phyloP scores from a whole-genome alignment of 148 eudicot species.

The Rhododendron molle region DNA sequence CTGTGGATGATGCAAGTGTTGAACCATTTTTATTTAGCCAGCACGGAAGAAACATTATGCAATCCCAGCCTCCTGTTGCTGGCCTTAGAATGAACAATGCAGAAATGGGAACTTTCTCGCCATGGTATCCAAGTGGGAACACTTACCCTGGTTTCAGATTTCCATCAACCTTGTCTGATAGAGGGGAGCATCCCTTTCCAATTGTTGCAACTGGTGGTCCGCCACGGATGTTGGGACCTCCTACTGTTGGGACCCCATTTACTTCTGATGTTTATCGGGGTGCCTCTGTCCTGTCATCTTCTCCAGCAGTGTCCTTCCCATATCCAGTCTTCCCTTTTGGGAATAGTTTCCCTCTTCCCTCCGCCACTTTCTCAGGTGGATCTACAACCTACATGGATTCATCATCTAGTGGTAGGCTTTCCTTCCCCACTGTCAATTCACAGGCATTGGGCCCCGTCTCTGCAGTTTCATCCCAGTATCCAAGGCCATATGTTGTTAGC shows the following conservation, averaged over 20 bases:
- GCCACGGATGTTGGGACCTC: constrained; percentile 48
- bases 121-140: constrained; percentile 70
- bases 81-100: constrained; percentile 45
- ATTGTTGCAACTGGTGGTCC: constrained; percentile 45
- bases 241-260: constrained; percentile 39
- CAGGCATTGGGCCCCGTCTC: constrained; percentile 54
- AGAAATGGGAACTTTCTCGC: constrained; percentile 37
- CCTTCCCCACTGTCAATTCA: constrained; percentile 46
- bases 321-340: constrained; percentile 71
- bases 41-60: constrained; percentile 29
- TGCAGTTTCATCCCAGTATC: constrained; percentile 52
- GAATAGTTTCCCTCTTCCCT: constrained; percentile 52
- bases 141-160: constrained; percentile 44
- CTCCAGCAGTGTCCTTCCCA: constrained; percentile 59
- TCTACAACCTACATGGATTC: constrained; percentile 55
- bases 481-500: constrained; percentile 56
- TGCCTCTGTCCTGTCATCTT: constrained; percentile 62
- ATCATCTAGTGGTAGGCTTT: constrained; percentile 49
- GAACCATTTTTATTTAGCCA: constrained; percentile 33
- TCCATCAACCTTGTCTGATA: constrained; percentile 48
- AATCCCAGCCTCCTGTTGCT: constrained; percentile 35
- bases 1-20: constrained; percentile 47
- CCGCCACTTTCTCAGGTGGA: constrained; percentile 51
- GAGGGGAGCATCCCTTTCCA: constrained; percentile 50
- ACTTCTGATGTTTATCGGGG: constrained; percentile 65